Evolutionary conservation across 1,284 basidiomycete genomes (phyloP).

Genomic region (Trichosporon ovoides): DNA sequence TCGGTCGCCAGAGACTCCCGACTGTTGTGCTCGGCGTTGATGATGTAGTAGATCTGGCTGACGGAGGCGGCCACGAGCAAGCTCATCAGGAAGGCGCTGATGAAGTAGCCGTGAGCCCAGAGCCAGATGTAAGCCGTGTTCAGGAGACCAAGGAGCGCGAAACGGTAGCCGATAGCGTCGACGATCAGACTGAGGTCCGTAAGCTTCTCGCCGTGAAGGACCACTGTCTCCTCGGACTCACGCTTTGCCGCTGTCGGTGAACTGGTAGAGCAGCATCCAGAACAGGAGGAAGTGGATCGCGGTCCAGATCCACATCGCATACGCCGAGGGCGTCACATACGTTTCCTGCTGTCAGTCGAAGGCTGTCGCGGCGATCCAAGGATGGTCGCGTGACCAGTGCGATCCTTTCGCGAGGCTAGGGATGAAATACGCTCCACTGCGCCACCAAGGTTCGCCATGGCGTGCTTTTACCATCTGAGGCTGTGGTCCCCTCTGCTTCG

Average conservation of each 20-base stretch:
- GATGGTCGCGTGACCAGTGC: not conserved
- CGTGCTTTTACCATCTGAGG: slow-evolving; percentile 33
- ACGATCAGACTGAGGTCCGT: slow-evolving; percentile 56
- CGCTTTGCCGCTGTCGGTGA: slow-evolving; percentile 62
- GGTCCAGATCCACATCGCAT: slow-evolving; percentile 50
- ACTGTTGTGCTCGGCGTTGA: slow-evolving; percentile 70
- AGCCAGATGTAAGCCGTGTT: slow-evolving; percentile 81
- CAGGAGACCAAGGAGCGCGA: slow-evolving; percentile 75
- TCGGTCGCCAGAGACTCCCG: slow-evolving; percentile 62
- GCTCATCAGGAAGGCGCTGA: slow-evolving; percentile 75
- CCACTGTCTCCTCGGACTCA: not conserved
- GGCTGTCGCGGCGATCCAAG: not conserved
- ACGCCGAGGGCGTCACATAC: slow-evolving; percentile 18
- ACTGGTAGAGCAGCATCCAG: slow-evolving; percentile 84
- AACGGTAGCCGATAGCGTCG: slow-evolving; percentile 81
- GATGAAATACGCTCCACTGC: not conserved
- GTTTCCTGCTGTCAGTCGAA: slow-evolving; percentile 48
- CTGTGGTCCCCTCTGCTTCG: not conserved
- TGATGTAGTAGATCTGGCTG: slow-evolving; percentile 76
- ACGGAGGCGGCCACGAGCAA: slow-evolving; percentile 60
- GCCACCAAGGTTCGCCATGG: not conserved
- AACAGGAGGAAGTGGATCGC: slow-evolving; percentile 80
- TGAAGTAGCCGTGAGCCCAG: slow-evolving; percentile 62
- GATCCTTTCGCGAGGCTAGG: no score
- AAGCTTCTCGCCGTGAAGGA: no score